A percentile compares a stretch with the other conserved stretches of the same genome.
Conservation (phyloP, 805 yeast genomes). For the Spathaspora girioi region DNA sequence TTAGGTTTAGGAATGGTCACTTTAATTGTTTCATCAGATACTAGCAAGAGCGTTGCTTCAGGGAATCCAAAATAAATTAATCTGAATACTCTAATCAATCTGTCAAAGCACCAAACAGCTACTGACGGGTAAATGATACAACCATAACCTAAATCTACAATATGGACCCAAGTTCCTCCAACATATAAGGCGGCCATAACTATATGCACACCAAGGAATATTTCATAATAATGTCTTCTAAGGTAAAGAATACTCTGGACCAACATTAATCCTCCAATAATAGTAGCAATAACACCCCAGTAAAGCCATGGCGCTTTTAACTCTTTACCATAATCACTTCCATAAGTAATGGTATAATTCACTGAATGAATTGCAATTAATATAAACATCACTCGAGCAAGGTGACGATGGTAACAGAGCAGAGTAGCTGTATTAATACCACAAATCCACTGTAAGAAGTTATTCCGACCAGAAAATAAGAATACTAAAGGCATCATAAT, state of each 20-base stretch:
- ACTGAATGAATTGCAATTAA: slow-evolving; percentile 29
- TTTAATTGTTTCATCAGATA: slow-evolving; percentile 35
- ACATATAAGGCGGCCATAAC: slow-evolving; percentile 33
- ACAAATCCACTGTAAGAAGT: slow-evolving; percentile 54
- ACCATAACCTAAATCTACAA: slow-evolving; percentile 29
- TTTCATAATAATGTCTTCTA: slow-evolving; percentile 36
- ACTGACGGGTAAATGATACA: slow-evolving; percentile 26
- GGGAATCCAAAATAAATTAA: slow-evolving; percentile 33
- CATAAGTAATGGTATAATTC: slow-evolving; percentile 19
- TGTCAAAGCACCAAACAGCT: slow-evolving; percentile 37
- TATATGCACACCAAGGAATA: slow-evolving; percentile 31
- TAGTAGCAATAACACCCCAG: slow-evolving; percentile 39
- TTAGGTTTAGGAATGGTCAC: slow-evolving; percentile 33
- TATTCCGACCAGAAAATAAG: slow-evolving; percentile 61
- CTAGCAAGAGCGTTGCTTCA: slow-evolving; percentile 22
- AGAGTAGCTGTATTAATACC: slow-evolving; percentile 50
- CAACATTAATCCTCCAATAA: slow-evolving; percentile 25
- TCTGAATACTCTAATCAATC: slow-evolving; percentile 25
- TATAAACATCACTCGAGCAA: slow-evolving; percentile 29
- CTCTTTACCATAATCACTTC: slow-evolving; percentile 8
- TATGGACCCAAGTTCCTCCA: slow-evolving; percentile 46
- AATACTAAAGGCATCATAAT: slow-evolving; percentile 50
- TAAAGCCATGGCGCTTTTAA: slow-evolving; percentile 19
- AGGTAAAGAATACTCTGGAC: slow-evolving; percentile 29
- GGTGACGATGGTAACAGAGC: slow-evolving; percentile 44